Conservation (phyloP, 2,329 filamentous ascomycete species). For the Calonectria honghensis region DNA sequence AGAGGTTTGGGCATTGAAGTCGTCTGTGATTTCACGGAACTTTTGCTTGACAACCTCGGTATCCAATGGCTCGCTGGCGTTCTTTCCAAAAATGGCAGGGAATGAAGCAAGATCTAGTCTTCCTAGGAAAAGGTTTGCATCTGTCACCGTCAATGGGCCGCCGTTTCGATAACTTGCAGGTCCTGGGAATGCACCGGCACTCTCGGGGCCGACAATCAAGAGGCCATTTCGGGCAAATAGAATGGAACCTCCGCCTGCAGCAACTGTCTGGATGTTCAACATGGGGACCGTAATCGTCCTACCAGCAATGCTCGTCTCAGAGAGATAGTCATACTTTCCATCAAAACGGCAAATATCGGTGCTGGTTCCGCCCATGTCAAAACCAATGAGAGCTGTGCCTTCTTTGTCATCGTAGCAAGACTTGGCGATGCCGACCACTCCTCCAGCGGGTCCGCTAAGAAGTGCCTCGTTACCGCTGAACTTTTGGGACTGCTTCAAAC, state of each 20-base stretch:
- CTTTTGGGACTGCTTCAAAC: slow-evolving; percentile 68
- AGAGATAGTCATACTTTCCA: slow-evolving; percentile 82
- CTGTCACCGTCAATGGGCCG: slow-evolving; percentile 82
- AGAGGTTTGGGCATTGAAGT: slow-evolving; percentile 62
- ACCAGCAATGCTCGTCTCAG: slow-evolving; percentile 81
- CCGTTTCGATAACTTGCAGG: slow-evolving; percentile 83
- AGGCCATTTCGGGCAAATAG: slow-evolving; percentile 82
- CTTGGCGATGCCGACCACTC: slow-evolving; percentile 81
- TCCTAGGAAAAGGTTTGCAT: slow-evolving; percentile 81
- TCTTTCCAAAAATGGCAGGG: slow-evolving; percentile 82
- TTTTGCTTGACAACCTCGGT: slow-evolving; percentile 59
- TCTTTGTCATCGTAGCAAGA: slow-evolving; percentile 81
- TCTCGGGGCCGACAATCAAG: slow-evolving; percentile 82
- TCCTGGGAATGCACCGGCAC: slow-evolving; percentile 81
- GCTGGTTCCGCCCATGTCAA: slow-evolving; percentile 76
- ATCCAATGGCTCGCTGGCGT: slow-evolving; percentile 74
- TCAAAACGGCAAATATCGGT: slow-evolving; percentile 83
- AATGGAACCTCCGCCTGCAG: slow-evolving; percentile 68
- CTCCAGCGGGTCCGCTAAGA: slow-evolving; percentile 81
- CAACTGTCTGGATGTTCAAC: slow-evolving; percentile 83
- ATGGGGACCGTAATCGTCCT: slow-evolving; percentile 83
- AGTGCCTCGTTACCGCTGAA: slow-evolving; percentile 81
- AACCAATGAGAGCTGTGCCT: slow-evolving; percentile 74
- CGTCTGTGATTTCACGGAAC: slow-evolving; percentile 62
- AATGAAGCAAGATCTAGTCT: slow-evolving; percentile 76